phyloP scores from a whole-genome alignment of 2,329 filamentous ascomycete genomes.

The Fusarium burgessii region DNA sequence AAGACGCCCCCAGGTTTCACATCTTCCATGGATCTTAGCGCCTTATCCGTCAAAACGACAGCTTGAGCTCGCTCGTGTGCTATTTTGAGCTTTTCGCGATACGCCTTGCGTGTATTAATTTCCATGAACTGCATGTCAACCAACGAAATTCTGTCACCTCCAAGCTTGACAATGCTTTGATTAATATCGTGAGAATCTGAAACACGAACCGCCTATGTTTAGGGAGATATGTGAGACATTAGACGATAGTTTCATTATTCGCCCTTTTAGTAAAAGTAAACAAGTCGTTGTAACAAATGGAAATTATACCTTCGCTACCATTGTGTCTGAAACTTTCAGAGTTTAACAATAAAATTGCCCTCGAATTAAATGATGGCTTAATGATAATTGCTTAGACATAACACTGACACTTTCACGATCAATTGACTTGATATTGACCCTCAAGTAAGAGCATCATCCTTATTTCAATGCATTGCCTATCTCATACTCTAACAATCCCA shows the following conservation, averaged over 20 bases:
- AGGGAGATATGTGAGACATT: background rate
- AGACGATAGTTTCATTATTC: background rate
- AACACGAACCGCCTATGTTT: background rate
- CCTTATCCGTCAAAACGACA: constrained; percentile 1
- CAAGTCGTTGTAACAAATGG: background rate
- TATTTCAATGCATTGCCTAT: constrained; percentile 22
- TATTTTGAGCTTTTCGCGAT: constrained; percentile 34
- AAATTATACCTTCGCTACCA: background rate
- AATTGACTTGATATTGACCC: background rate
- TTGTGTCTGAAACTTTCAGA: background rate
- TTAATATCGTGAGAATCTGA: background rate
- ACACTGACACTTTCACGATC: background rate
- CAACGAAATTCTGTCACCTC: background rate
- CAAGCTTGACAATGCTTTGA: background rate
- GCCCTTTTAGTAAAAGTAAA: background rate
- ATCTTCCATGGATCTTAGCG: constrained; percentile 38
- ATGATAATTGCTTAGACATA: background rate
- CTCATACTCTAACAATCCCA: constrained; percentile 26
- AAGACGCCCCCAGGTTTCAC: constrained; percentile 41
- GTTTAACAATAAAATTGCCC: background rate
- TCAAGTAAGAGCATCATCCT: background rate
- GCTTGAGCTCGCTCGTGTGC: constrained; percentile 24
- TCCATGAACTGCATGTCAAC: background rate
- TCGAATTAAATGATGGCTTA: background rate
- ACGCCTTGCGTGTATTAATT: constrained; percentile 16